Evolutionary conservation across 73 alveolate species (phyloP).

Genomic region (Tetrahymena malaccensis): DNA sequence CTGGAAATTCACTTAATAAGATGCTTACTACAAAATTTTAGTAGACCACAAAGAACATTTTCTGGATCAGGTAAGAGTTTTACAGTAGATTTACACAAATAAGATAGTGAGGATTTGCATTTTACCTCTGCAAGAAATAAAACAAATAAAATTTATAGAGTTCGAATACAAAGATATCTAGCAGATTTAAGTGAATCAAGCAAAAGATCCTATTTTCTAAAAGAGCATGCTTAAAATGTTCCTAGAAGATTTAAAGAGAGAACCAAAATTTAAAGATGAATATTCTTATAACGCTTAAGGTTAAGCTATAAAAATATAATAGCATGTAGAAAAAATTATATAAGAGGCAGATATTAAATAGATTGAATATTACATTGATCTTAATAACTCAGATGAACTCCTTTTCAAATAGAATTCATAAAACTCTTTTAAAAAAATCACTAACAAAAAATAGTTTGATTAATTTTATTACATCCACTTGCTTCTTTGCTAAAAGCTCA

Average conservation of each 20-base stretch:
- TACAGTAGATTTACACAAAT: neutral
- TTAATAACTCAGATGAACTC: neutral
- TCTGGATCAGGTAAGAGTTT: neutral
- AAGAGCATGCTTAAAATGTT: neutral
- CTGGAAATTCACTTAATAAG: neutral
- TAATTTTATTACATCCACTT: neutral
- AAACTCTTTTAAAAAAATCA: neutral
- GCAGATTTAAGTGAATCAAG: neutral
- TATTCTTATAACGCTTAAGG: neutral
- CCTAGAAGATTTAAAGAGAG: neutral
- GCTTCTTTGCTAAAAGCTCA: neutral
- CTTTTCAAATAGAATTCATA: neutral
- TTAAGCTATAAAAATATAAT: neutral
- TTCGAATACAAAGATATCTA: neutral
- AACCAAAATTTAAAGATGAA: neutral
- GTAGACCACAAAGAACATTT: neutral
- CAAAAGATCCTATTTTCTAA: neutral
- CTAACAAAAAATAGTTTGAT: neutral
- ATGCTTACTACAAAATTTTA: neutral
- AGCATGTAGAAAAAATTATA: neutral
- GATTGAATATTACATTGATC: neutral
- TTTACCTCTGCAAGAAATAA: neutral
- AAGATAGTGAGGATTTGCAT: neutral
- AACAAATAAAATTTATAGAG: neutral
- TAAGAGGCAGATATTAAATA: neutral